Evolutionary conservation across 1,284 basidiomycete genomes (phyloP), one percentile per base, ranked within the genome.

Genomic region (Sanghuangporus sanghuang): DNA sequence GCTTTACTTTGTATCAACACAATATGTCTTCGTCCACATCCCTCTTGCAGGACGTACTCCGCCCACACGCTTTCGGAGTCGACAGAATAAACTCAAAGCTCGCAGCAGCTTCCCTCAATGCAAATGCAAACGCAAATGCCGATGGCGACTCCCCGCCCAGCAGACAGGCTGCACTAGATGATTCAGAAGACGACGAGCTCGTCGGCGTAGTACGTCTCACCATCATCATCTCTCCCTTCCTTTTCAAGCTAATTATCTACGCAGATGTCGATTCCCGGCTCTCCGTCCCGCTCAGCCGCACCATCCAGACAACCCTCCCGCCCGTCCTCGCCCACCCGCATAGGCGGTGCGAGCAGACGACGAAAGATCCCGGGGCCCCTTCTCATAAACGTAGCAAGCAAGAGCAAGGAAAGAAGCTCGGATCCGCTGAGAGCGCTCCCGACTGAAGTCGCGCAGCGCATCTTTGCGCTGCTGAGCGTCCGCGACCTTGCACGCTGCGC

Each of bases 391-490:
- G 7, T 46, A 2, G 40, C 4, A n/a, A n/a, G 44, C 1, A 68
- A 63, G 55, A 71, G 76, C 62, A 67, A 64, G 57, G 42, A 39
- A 59, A 59, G 63, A 70, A 68, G 48, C 73, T 69, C 57, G 71
- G 91, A 93, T 71, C 87, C 87, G 0, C 79, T 96, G 9, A 84
- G 82, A 64, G 81, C 78, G 1, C 80, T 96, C 54, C 90, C 92
- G 1, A 95, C 92, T 1, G 89, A 93, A 66, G 69, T 95, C 11
- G 86, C 87, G 0, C 92, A 95, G 69, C 78, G 82, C 32, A 85
- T 95, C 62, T 95, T 96, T 71, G 74, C 82, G 2, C 75, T 76
- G 63, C 78, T 96, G 3, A 75, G 82, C n/a, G 77, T 90, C 46
- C 75, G 75, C 60, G 85, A 92, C 61, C 82, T 96, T 38, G 87